Percentiles rank a stretch among this genome's conserved stretches.
phyloP scores from a whole-genome alignment of 78 protist species.

The Creolimax fragrantissima region DNA sequence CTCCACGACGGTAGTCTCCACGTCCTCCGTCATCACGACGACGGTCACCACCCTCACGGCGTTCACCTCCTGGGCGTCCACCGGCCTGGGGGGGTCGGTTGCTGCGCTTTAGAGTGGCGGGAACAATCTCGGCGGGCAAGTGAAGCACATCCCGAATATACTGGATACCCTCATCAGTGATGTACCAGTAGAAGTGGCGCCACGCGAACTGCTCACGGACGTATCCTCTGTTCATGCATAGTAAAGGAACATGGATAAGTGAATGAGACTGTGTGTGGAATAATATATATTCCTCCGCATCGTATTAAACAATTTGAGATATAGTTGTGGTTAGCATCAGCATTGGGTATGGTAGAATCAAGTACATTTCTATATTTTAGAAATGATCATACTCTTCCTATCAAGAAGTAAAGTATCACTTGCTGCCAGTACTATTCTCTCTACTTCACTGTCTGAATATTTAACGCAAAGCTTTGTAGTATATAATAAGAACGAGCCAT shows the following conservation, averaged over 20 bases:
- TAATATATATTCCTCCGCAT: no score
- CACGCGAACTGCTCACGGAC: slow-evolving; percentile 82
- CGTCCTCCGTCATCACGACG: slow-evolving; percentile 23
- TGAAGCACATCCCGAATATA: slow-evolving; percentile 81
- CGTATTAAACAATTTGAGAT: no score
- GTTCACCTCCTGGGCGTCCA: slow-evolving; percentile 7
- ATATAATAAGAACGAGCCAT: no score
- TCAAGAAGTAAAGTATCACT: no score
- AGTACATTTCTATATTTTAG: no score
- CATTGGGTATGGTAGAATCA: no score
- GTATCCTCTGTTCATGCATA: slow-evolving; percentile 34
- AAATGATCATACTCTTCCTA: no score
- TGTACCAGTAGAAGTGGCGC: slow-evolving; percentile 81
- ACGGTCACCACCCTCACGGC: neutral
- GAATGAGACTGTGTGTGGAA: neutral
- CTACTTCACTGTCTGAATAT: no score
- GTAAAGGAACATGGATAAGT: no score
- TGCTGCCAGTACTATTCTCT: no score
- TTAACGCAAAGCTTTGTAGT: no score
- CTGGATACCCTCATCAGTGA: slow-evolving; percentile 84
- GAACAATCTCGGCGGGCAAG: slow-evolving; percentile 79
- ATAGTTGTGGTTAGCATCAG: no score
- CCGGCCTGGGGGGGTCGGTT: neutral
- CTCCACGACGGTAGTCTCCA: slow-evolving; percentile 32
- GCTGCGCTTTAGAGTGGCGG: slow-evolving; percentile 70